Evolutionary conservation across 192 early-diverging fungal species (phyloP), one percentile per base, ranked within the genome.

Genomic region (Chytriomyces sp.): DNA sequence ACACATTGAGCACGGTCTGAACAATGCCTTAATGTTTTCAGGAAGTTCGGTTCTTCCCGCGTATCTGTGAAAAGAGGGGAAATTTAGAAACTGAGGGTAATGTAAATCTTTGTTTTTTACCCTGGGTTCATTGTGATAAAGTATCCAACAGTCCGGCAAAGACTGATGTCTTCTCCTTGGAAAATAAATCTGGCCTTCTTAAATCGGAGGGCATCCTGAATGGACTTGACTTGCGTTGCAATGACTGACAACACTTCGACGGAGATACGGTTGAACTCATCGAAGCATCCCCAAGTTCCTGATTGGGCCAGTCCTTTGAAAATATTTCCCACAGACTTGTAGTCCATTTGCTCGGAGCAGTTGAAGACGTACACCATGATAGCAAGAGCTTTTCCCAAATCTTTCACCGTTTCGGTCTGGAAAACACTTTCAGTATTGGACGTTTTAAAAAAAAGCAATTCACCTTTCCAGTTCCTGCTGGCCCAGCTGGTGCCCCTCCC

Each of bases 331-430:
- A 89, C 85, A 10, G 88, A 90, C 61, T 88, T 90, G 78, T 91
- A 91, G 72, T 91, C 89, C 89, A 91, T 91, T 69, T 91, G 89
- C 72, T 91, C 89, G 4, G 85, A 87, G 76, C 89, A 91, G 77
- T 91, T 91, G 79, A 91, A 91, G 9, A 91, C 89, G 69, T 91
- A 91, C 6, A 91, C 89, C 89, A 91, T 91, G 76, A 90, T 89
- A 0, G 86, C 88, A 8, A 91, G 80, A 26, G 89, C 89, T 71
- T 89, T 89, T 20, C 89, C 89, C 50, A 91, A 78, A 85, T 91
- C 89, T 77, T 91, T 91, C 16, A 87, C 86, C 18, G 89, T 90
- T 68, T 90, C 89, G 0, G 88, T 90, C 68, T 87, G 26, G 20
- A 64, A 82, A 26, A 83, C 79, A 16, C 28, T 46, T 20, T 67